phyloP scores from a whole-genome alignment of 192 early-diverging fungal species.

The Obelidium mucronatum region DNA sequence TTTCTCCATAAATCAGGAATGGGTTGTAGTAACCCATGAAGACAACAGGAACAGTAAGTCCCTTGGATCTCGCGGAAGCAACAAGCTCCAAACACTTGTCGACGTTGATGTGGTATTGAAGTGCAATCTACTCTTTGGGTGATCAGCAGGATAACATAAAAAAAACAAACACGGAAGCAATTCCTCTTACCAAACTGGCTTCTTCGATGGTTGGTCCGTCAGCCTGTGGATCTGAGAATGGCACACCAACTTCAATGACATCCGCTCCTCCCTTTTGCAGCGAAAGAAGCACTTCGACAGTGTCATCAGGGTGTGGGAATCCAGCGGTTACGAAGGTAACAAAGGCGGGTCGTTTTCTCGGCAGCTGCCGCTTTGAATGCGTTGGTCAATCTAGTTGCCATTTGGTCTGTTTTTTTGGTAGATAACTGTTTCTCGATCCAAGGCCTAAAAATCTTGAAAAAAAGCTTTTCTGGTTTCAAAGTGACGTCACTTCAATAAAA shows the following conservation, averaged over 20 bases:
- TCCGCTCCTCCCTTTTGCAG: constrained; percentile 93
- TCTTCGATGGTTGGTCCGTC: constrained; percentile 98
- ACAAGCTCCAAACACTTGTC: constrained; percentile 83
- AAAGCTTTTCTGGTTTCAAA: no score
- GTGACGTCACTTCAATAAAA: no score
- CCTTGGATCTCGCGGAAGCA: constrained; percentile 76
- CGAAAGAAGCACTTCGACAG: constrained; percentile 86
- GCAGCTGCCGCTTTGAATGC: constrained; percentile 37
- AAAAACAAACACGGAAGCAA: background rate
- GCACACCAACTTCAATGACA: constrained; percentile 95
- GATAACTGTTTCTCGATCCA: background rate
- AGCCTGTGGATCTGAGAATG: constrained; percentile 97
- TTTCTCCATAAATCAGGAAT: constrained; percentile 92
- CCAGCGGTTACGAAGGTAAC: constrained; percentile 95
- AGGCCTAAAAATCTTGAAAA: no score
- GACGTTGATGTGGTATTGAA: constrained; percentile 82
- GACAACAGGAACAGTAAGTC: constrained; percentile 88
- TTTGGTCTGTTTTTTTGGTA: constrained; percentile 13
- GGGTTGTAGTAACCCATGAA: constrained; percentile 99
- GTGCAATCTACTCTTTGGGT: constrained; percentile 82
- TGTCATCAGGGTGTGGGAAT: constrained; percentile 80
- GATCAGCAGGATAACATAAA: background rate
- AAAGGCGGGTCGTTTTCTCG: constrained; percentile 75
- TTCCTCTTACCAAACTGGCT: constrained; percentile 75
- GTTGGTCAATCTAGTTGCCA: constrained; percentile 35